Conservation (phyloP, 2,329 filamentous ascomycete genomes). For the Magnaporthiopsis poae region DNA sequence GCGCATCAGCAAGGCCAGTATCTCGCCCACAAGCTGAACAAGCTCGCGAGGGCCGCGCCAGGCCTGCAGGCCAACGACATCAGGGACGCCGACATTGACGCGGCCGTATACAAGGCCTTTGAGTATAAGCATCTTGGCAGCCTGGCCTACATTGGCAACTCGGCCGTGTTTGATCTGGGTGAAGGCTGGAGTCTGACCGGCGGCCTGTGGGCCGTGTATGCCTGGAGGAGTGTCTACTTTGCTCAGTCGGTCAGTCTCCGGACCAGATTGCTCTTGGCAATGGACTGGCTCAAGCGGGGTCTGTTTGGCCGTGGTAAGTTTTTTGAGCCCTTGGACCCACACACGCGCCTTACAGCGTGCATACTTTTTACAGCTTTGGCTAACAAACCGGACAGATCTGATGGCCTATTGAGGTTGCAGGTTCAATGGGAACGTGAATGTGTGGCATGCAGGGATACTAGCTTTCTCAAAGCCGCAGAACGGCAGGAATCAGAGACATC, state of each 20-base stretch:
- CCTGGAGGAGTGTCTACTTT: slow-evolving; percentile 95
- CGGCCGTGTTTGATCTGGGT: slow-evolving; percentile 82
- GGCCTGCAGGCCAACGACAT: slow-evolving; percentile 73
- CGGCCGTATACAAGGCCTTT: slow-evolving; percentile 86
- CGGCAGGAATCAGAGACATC: too few relatives aligned
- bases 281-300: slow-evolving; percentile 98
- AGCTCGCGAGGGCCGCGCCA: slow-evolving; percentile 66
- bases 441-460: not conserved
- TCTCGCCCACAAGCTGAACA: slow-evolving; percentile 87
- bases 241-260: slow-evolving; percentile 90
- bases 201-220: slow-evolving; percentile 84
- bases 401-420: slow-evolving; percentile 22
- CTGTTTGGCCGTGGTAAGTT: slow-evolving; percentile 85
- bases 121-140: slow-evolving; percentile 87
- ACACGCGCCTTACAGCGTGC: not conserved
- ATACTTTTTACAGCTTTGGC: not conserved
- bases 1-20: slow-evolving; percentile 94
- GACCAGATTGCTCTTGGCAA: slow-evolving; percentile 78
- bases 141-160: slow-evolving; percentile 91
- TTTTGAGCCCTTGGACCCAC: not conserved
- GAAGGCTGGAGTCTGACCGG: slow-evolving; percentile 69
- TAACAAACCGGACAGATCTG: slow-evolving; percentile 20
- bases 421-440: not conserved
- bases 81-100: slow-evolving; percentile 79
- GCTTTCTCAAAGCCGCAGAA: not conserved